Evolutionary conservation across 2,329 filamentous ascomycete genomes (phyloP), one percentile per base, ranked within the genome.

Genomic region (Tolypocladium nubicola): DNA sequence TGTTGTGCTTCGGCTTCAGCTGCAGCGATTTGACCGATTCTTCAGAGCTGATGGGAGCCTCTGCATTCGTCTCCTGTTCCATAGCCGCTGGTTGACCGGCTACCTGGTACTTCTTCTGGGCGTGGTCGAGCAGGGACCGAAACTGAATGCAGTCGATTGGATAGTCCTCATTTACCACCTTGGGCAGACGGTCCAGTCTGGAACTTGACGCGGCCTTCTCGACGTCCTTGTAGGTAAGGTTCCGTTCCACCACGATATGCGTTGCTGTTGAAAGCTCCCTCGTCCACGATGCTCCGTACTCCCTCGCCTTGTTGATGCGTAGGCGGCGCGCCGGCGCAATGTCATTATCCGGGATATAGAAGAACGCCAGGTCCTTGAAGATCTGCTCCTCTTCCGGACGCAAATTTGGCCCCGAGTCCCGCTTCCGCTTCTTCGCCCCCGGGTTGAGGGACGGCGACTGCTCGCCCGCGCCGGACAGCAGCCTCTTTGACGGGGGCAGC

Each of bases 271-370:
- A 70, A 66, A 86, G 82, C 0, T 77, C 72, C 54, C 78, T 79
- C 35, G 83, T 80, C 85, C 91, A 94, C 1, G 69, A 73, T 1
- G 87, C 93, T 49, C 93, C 93, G 68, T 85, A 85, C 64, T 90
- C 85, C 55, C 83, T 79, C 0, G 88, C 86, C 68, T 87, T 91
- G 37, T 80, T 80, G 55, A 97, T 96, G 4, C 89, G 85, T 58
- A 85, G 71, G 56, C 82, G 82, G 43, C 92, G 82, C 9, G 81
- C 76, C 13, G 81, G 80, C 38, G 86, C 82, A 52, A 88, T 79
- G 61, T 93, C 87, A 61, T 90, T 83, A 62, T 94, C 88, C 0
- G 91, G 93, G 7, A 96, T 83, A 68, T 94, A 96, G 71, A 84
- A 89, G 61, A 90, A 87, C 0, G 73, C 69, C n/a, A 88, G 69